Base-by-base conservation (phyloP, 345 rosid genomes). In the Camelina sativa region DNA sequence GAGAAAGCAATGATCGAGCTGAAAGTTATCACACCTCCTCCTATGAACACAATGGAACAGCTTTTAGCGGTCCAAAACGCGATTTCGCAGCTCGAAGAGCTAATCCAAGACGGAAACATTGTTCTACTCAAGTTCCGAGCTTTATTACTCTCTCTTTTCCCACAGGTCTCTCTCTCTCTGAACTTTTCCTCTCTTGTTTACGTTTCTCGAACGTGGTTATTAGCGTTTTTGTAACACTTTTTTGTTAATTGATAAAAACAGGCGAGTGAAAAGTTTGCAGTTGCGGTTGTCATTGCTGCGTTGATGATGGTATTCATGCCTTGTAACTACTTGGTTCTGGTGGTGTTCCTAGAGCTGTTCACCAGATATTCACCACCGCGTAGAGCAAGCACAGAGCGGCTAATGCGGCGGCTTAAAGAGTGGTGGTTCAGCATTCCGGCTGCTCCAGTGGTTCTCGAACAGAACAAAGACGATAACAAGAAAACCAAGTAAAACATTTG, bases 401-500 rank as follows among this genome's bases (percentile, higher is more conserved):
- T 81, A 74, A 72, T 77, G 72, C 84, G 99, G 83, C 88, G 99
- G 69, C 50, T 90, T 80, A 89, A 84, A 76, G 99, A 92, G 61
- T 92, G 97, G 97, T 95, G 99, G 99, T 90, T 89, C 79, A 89
- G 99, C 80, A 85, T 92, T 69, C 99, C 97, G 0, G 97, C 97
- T 3, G 97, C 97, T 58, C 97, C 97, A 0, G 95, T 95, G 7
- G 51, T 86, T 70, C 84, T 90, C 11, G 90, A 90, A 65, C 86
- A 83, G 70, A 88, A 75, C 41, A 85, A 76, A 52, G 96, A 90
- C 34, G 97, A 87, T 34, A 92, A 82, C 38, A 88, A 87, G 70
- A 95, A 92, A 80, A 86, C 77, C 57, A 91, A 85, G 67, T 89
- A 74, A 83, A 19, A 30, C 23, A 64, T 28, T 2, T 2, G 7